Evolutionary conservation across 2,329 filamentous ascomycete species (phyloP).

Genomic region (Sarocladium brachiariae): DNA sequence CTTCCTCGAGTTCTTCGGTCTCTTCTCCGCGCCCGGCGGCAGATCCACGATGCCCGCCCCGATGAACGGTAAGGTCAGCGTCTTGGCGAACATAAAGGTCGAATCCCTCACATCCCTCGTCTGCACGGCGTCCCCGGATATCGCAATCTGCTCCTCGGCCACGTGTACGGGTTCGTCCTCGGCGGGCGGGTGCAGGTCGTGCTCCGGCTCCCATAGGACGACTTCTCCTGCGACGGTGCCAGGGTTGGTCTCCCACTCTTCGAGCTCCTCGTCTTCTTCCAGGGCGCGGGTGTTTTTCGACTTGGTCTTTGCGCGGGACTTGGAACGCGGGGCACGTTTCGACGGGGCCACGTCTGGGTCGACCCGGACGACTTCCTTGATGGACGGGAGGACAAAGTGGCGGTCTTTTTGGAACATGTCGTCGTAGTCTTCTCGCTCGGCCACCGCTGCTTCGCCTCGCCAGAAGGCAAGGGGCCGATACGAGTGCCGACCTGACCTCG

Average conservation of each 20-base stretch:
- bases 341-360: conserved; percentile 45
- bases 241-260: conserved; percentile 65
- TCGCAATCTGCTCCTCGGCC: conserved; percentile 48
- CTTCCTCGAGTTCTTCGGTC: conserved; percentile 83
- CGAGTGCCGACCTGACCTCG: conserved; percentile 71
- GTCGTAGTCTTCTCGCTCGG: conserved; percentile 51
- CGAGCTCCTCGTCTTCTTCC: conserved; percentile 49
- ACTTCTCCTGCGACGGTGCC: conserved; percentile 59
- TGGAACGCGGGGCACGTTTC: conserved; percentile 20
- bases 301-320: conserved; percentile 20
- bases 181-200: conserved; percentile 45
- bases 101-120: conserved; percentile 55
- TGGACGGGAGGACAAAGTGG: conserved; percentile 56
- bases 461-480: conserved; percentile 77
- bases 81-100: conserved; percentile 83
- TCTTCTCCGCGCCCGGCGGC: conserved; percentile 75
- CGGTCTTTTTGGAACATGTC: conserved; percentile 31
- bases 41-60: conserved; percentile 86
- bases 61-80: conserved; percentile 77
- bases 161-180: conserved; percentile 49
- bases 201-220: conserved; percentile 54
- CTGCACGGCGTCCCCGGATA: conserved; percentile 48
- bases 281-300: conserved; percentile 19
- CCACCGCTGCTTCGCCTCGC: conserved; percentile 75
- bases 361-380: conserved; percentile 71